Percentiles rank a stretch among this genome's conserved stretches.
Evolutionary conservation across 2,329 filamentous ascomycete species (phyloP).

Genomic region (Fusarium scirpi): DNA sequence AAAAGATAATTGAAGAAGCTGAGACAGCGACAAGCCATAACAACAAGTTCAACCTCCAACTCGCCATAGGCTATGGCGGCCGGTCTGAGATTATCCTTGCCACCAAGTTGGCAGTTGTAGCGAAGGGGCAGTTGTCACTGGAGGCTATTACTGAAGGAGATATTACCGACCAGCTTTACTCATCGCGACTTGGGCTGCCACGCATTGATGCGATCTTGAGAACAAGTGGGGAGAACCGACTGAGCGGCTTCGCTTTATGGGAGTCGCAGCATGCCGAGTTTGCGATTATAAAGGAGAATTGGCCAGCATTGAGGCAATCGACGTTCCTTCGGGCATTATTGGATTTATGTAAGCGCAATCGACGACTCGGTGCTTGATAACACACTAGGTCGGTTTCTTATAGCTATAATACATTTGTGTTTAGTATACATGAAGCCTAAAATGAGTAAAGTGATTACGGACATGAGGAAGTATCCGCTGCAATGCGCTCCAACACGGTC

Average conservation of each 20-base stretch:
- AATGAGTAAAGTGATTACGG: too few relatives aligned
- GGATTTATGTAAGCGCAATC: background rate
- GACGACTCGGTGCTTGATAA: background rate
- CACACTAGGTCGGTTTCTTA: too few relatives aligned
- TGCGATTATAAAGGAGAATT: background rate
- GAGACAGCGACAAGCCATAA: accelerated
- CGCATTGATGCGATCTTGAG: background rate
- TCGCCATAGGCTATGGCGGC: background rate
- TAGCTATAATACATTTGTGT: too few relatives aligned
- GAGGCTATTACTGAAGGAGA: background rate
- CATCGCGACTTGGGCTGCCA: background rate
- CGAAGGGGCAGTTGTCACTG: accelerated
- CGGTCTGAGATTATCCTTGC: background rate
- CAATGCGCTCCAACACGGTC: background rate
- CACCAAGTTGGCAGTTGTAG: background rate
- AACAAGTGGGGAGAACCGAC: background rate
- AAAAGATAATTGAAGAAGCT: background rate
- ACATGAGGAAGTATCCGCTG: too few relatives aligned
- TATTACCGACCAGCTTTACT: accelerated
- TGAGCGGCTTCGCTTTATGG: background rate
- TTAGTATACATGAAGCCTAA: too few relatives aligned
- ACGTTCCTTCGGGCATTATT: background rate
- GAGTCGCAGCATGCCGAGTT: background rate
- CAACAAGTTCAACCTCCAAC: background rate
- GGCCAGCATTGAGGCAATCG: background rate